These are phyloP conservation scores for Aphanomyces euteiches DNA, from an alignment of 352 stramenopile species.

Conservation along the genomic window DNA sequence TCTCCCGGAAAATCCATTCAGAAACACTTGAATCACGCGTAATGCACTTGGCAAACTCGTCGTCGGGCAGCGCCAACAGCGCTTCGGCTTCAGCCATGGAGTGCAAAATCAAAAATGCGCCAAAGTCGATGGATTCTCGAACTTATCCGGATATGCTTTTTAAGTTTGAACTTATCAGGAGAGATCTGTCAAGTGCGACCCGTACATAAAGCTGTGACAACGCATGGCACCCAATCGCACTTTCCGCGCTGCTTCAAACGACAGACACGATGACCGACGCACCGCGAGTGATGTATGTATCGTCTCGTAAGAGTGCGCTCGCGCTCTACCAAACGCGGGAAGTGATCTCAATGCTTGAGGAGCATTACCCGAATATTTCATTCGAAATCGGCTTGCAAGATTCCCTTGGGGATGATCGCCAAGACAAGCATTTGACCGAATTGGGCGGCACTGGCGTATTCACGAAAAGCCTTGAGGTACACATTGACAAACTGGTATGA, in stretches of 20 bases:
- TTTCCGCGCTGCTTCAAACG: conserved; percentile 4
- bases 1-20: conserved; percentile 21
- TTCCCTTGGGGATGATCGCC: conserved; percentile 75
- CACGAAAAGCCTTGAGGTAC: conserved; percentile 85
- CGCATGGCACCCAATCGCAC: not conserved
- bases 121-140: too few relatives aligned
- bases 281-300: conserved; percentile 54
- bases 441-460: conserved; percentile 75
- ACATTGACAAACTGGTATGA: not conserved
- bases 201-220: too few relatives aligned
- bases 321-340: conserved; percentile 85
- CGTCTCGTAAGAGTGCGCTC: conserved; percentile 83
- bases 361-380: conserved; percentile 52
- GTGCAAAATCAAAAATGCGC: not conserved
- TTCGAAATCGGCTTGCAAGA: conserved; percentile 80
- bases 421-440: conserved; percentile 72
- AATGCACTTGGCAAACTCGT: conserved; percentile 9
- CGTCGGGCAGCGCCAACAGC: conserved; percentile 1
- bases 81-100: not conserved
- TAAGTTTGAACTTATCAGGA: too few relatives aligned
- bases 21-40: conserved; percentile 3
- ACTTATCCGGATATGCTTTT: too few relatives aligned
- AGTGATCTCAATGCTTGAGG: conserved; percentile 72
- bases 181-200: too few relatives aligned
- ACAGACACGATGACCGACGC: not conserved